Evolutionary conservation across 2,329 filamentous ascomycete genomes (phyloP).

Genomic region (Sordariomycetes sp.): DNA sequence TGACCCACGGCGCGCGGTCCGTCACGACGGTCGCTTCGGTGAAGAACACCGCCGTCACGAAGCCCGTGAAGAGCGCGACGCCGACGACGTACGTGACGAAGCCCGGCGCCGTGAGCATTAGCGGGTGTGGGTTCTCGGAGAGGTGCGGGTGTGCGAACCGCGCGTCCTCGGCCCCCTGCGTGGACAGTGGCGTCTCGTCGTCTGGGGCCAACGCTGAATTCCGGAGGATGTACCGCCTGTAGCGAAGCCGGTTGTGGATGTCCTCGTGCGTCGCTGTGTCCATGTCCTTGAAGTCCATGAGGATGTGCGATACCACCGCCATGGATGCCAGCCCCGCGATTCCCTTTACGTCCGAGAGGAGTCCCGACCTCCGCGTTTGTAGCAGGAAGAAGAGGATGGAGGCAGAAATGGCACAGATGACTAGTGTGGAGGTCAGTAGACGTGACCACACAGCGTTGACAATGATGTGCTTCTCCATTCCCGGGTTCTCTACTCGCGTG

Average conservation of each 20-base stretch:
- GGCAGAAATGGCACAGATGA: slow-evolving; percentile 44
- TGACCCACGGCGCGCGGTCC: slow-evolving; percentile 48
- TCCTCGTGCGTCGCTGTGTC: slow-evolving; percentile 52
- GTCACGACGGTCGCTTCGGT: slow-evolving; percentile 38
- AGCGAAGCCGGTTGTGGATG: slow-evolving; percentile 55
- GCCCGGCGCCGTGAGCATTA: slow-evolving; percentile 50
- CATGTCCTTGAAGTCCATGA: slow-evolving; percentile 61
- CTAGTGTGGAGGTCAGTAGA: slow-evolving; percentile 40
- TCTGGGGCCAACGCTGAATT: slow-evolving; percentile 60
- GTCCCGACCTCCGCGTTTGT: slow-evolving; percentile 47
- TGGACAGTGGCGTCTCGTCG: slow-evolving; percentile 27
- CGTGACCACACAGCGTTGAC: slow-evolving; percentile 48
- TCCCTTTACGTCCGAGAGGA: slow-evolving; percentile 55
- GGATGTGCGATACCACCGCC: slow-evolving; percentile 60
- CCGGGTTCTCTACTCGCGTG: slow-evolving; percentile 25
- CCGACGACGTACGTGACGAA: slow-evolving; percentile 47
- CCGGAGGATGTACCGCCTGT: slow-evolving; percentile 53
- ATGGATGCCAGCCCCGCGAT: slow-evolving; percentile 64
- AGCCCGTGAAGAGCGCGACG: slow-evolving; percentile 38
- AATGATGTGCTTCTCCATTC: slow-evolving; percentile 35
- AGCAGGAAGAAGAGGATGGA: slow-evolving; percentile 46
- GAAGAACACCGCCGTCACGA: slow-evolving; percentile 52
- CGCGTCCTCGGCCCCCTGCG: slow-evolving; percentile 21
- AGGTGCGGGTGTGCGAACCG: slow-evolving; percentile 34
- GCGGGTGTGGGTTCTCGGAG: slow-evolving; percentile 50